These are phyloP conservation scores for Calonectria leucothoes DNA, from an alignment of 2,329 filamentous ascomycete genomes.

Conservation along the genomic window DNA sequence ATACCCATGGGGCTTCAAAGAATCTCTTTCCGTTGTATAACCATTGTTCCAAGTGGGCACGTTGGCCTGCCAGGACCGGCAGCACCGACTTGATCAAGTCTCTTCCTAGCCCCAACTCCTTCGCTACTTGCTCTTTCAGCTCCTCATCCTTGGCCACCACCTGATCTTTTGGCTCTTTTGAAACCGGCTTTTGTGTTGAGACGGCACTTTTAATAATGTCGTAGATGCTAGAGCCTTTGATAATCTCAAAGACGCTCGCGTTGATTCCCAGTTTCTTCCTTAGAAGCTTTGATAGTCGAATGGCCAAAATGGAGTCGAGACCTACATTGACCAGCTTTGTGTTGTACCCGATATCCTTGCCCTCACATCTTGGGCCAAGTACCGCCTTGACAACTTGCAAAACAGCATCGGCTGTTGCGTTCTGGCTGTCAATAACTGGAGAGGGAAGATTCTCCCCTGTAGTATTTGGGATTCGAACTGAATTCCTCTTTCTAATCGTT, in stretches of 20 bases:
- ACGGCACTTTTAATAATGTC: neutral
- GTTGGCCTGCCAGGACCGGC: neutral
- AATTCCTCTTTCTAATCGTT: neutral
- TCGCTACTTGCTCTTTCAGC: neutral
- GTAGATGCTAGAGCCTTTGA: neutral
- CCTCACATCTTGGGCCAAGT: neutral
- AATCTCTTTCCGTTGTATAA: neutral
- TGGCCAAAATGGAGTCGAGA: neutral
- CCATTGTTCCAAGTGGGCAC: neutral
- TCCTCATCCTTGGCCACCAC: neutral
- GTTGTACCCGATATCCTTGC: neutral
- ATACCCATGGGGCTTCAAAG: neutral
- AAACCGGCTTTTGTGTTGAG: too few relatives aligned
- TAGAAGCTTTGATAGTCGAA: neutral
- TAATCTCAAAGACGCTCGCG: neutral
- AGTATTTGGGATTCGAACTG: too few relatives aligned
- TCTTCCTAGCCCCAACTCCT: neutral
- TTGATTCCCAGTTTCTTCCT: neutral
- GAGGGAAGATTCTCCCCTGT: too few relatives aligned
- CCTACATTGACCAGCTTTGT: neutral
- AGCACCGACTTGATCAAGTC: neutral
- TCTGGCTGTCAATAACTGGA: neutral
- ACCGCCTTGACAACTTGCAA: neutral
- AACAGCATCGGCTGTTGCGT: neutral
- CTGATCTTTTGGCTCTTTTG: neutral